A percentile compares a stretch with the other conserved stretches of the same genome.
These are phyloP conservation scores for Pascua sp. DNA, from an alignment of 1,284 basidiomycete genomes.

Conservation along the genomic window DNA sequence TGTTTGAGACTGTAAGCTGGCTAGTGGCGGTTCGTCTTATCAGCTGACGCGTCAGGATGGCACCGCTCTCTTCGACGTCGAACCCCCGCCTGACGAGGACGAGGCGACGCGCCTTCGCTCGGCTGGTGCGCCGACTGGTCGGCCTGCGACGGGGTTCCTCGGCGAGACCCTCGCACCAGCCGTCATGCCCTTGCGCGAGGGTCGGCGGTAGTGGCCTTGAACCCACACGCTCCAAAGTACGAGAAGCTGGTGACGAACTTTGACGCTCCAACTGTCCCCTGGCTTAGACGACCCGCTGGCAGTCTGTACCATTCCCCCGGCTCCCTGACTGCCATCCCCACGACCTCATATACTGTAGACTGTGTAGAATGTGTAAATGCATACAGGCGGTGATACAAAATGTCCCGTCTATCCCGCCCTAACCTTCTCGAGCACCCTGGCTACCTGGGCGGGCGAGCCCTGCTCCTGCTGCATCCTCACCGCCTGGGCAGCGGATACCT, in stretches of 20 bases:
- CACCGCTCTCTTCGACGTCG: conserved; percentile 30
- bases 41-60: conserved; percentile 34
- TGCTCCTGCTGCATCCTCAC: no score
- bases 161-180: conserved; percentile 32
- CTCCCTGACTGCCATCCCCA: no score
- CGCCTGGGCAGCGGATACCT: no score
- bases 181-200: conserved; percentile 3
- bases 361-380: no score
- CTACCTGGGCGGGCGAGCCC: no score
- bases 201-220: background rate
- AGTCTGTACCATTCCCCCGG: background rate
- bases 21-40: no score
- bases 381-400: no score
- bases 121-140: conserved; percentile 27
- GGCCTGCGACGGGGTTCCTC: conserved; percentile 31
- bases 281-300: background rate
- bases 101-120: conserved; percentile 29
- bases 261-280: background rate
- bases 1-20: conserved; percentile 44
- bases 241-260: background rate
- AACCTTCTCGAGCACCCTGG: no score
- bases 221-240: background rate
- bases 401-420: no score
- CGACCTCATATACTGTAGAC: no score
- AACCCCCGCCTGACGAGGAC: conserved; percentile 32